Evolutionary conservation across 257 asterid species (phyloP).

Genomic region (Solanum gracilifrons): DNA sequence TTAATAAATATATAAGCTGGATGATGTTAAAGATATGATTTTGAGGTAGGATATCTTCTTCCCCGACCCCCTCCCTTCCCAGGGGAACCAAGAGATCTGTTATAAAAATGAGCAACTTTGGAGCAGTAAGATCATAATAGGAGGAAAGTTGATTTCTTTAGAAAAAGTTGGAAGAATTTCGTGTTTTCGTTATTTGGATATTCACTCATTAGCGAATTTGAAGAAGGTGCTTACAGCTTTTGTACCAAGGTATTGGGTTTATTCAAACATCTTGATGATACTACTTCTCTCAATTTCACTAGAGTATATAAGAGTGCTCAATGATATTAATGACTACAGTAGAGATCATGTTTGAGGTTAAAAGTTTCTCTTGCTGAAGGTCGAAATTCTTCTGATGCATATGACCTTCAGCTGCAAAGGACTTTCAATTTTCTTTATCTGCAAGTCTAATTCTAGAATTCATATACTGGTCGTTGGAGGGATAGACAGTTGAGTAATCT

Average conservation of each 20-base stretch:
- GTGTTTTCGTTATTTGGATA: neutral
- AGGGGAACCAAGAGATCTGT: neutral
- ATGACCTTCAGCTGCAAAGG: neutral
- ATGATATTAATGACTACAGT: neutral
- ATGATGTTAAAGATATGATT: neutral
- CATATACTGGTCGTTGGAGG: neutral
- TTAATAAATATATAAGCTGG: neutral
- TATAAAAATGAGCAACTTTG: neutral
- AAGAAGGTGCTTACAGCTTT: neutral
- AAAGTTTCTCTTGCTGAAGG: neutral
- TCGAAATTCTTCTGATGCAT: neutral
- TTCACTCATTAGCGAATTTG: neutral
- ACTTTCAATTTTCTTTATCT: neutral
- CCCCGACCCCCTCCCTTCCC: neutral
- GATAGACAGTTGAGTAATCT: neutral
- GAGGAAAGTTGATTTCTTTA: neutral
- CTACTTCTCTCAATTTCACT: neutral
- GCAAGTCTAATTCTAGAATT: neutral
- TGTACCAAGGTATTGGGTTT: neutral
- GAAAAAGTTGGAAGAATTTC: neutral
- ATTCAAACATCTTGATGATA: neutral
- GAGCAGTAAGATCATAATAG: neutral
- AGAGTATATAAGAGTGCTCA: neutral
- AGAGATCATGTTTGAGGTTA: neutral
- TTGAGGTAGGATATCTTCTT: neutral